Conservation (phyloP, 805 yeast genomes). For the Metschnikowia dekortorum region DNA sequence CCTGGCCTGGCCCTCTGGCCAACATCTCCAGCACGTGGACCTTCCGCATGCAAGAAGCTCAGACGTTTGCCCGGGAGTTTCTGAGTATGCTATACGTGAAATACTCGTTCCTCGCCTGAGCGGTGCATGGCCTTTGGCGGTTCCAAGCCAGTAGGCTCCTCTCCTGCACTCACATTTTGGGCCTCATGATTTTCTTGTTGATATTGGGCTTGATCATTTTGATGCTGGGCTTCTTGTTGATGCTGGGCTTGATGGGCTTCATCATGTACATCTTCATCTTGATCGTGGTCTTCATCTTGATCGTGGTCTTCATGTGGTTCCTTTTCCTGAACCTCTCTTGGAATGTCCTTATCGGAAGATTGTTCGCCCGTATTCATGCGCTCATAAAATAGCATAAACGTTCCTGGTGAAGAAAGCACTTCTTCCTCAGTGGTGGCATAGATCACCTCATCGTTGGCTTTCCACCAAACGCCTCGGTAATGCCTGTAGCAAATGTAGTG, state of each 20-base stretch:
- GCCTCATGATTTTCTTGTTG: background rate
- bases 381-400: conserved; percentile 91
- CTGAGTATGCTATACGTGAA: background rate
- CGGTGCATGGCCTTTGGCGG: background rate
- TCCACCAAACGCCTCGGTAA: conserved; percentile 87
- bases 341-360: background rate
- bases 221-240: no score
- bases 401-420: conserved; percentile 78
- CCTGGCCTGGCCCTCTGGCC: no score
- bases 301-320: background rate
- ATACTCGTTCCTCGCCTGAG: conserved; percentile 2
- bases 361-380: conserved; percentile 18
- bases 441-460: conserved; percentile 87
- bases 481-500: conserved; percentile 89
- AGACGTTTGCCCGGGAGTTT: background rate
- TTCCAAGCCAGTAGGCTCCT: background rate
- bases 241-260: background rate
- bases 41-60: no score
- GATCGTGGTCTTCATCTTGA: conserved; percentile 1
- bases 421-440: conserved; percentile 75
- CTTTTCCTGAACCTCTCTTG: no score
- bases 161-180: background rate
- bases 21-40: no score
- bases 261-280: background rate
- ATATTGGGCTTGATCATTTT: background rate